Base-by-base conservation (phyloP, 257 asterid species). In the Primulina huaijiensis region DNA sequence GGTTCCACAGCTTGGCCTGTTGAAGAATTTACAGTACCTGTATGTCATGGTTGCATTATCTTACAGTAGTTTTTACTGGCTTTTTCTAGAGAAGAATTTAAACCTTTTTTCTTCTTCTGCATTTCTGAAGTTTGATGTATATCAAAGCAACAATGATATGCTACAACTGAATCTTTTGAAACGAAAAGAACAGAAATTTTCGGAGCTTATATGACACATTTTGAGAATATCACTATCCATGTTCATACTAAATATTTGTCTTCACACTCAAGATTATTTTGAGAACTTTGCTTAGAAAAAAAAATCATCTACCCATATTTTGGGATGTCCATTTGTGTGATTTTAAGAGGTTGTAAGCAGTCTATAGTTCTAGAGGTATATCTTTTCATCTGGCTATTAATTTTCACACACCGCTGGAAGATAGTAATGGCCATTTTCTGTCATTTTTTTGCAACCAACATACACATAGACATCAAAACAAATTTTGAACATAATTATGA, bases 11-110 rank as follows among this genome's bases (percentile, higher is more conserved):
- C 97, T 93, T 76, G 99, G 99, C 50, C 81, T 74, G 61, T 77
- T 93, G 84, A 93, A 88, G 95, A 93, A 93, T 72, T 85, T 93
- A 87, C 97, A 93, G 84, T 93, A 93, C 80, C 75, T 93, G 97
- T 93, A 88, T 72, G 99, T 76, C 63, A 21, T 65, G 20, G 60
- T 64, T 43, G 27, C 34, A 25, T 35, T 40, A 20, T 67, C 61
- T 53, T 10, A 55, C 7, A 50, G 68, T 71, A 9, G 50, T 21
- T 64, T 69, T 61, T 23, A 8, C 64, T 11, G n/a, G 53, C n/a
- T 3, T 43, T 43, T 14, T 14, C n/a, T 0, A 43, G 17, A 12
- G n/a, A 43, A 14, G 53, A 43, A 43, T 14, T 25, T 19, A 31
- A 34, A 21, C 27, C 31, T 52, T 46, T 34, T 46, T 72, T 62